These are phyloP conservation scores for Drechslerella dactyloides DNA, from an alignment of 2,329 filamentous ascomycete genomes.

Conservation along the genomic window DNA sequence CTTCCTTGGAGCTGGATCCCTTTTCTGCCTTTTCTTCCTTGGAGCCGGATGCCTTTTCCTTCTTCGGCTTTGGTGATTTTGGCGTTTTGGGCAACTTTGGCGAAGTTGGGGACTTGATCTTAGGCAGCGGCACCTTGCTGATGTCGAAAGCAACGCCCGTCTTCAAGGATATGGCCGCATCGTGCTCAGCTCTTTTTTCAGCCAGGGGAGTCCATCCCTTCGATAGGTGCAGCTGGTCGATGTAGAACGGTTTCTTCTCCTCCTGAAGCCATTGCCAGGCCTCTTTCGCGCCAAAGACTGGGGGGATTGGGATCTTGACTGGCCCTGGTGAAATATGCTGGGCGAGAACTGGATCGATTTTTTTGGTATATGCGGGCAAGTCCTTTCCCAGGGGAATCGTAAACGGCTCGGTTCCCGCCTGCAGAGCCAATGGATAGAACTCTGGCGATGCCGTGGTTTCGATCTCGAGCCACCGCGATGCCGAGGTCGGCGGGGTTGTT, in stretches of 20 bases:
- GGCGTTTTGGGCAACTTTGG: constrained; percentile 1
- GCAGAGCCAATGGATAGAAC: constrained; percentile 10
- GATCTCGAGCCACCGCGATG: constrained; percentile 10
- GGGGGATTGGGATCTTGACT: constrained; percentile 15
- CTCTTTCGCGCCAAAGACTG: constrained; percentile 1
- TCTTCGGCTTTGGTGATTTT: constrained; percentile 5
- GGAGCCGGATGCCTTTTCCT: not conserved
- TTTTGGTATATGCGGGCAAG: constrained; percentile 2
- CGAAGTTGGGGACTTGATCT: not conserved
- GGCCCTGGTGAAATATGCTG: not conserved
- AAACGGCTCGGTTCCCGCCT: constrained; percentile 14
- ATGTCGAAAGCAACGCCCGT: constrained; percentile 16
- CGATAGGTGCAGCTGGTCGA: constrained; percentile 11
- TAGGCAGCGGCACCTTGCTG: not conserved
- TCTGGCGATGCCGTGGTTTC: constrained; percentile 9
- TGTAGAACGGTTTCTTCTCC: constrained; percentile 16
- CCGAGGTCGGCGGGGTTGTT: not conserved
- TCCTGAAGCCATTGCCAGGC: constrained; percentile 21
- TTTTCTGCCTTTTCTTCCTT: constrained; percentile 1
- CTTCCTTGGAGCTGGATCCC: constrained; percentile 3
- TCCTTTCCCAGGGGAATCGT: not conserved
- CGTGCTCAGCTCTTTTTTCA: constrained; percentile 14
- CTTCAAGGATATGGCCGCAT: constrained; percentile 13
- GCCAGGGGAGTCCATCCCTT: constrained; percentile 15
- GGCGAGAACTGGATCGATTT: constrained; percentile 3